A percentile compares a stretch with the other conserved stretches of the same genome.
Evolutionary conservation across 371 early-diverging fungal genomes (phyloP).

Genomic region (Conidiobolus incongruus): DNA sequence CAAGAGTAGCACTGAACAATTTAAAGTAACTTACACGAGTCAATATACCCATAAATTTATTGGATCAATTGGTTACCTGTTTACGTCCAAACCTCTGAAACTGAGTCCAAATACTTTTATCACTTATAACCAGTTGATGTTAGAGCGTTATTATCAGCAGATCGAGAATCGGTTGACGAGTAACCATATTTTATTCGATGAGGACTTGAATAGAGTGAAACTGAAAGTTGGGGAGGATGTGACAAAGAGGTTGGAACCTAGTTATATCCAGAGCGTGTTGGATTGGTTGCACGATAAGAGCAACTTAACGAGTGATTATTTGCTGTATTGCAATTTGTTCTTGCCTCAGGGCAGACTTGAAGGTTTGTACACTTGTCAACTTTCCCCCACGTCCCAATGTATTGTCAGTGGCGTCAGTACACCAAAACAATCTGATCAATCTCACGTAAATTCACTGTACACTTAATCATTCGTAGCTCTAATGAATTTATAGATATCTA

Average conservation of each 20-base stretch:
- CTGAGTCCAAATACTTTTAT: conserved; percentile 33
- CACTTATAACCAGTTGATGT: conserved; percentile 26
- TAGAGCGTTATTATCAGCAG: conserved; percentile 5
- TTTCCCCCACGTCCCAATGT: conserved; percentile 32
- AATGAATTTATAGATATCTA: conserved; percentile 22
- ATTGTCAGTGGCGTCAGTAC: conserved; percentile 46
- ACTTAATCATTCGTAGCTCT: background rate
- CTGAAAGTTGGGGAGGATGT: background rate
- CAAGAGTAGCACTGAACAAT: conserved; percentile 42
- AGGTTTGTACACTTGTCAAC: conserved; percentile 35
- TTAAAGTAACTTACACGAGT: conserved; percentile 45
- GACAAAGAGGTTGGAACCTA: too few species aligned
- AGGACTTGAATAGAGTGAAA: background rate
- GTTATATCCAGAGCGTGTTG: background rate
- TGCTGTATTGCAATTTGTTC: conserved; percentile 47
- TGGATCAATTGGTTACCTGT: conserved; percentile 61
- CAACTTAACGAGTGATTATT: conserved; percentile 16
- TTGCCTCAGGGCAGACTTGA: conserved; percentile 57
- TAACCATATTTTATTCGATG: background rate
- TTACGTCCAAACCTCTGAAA: conserved; percentile 40
- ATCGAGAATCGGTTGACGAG: background rate
- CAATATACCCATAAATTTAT: conserved; percentile 34
- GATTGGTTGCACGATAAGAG: background rate
- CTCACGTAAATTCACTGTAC: conserved; percentile 18
- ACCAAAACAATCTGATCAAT: conserved; percentile 16